Evolutionary conservation across 805 yeast genomes (phyloP).

Genomic region (Cyberlindnera euphorbiae): DNA sequence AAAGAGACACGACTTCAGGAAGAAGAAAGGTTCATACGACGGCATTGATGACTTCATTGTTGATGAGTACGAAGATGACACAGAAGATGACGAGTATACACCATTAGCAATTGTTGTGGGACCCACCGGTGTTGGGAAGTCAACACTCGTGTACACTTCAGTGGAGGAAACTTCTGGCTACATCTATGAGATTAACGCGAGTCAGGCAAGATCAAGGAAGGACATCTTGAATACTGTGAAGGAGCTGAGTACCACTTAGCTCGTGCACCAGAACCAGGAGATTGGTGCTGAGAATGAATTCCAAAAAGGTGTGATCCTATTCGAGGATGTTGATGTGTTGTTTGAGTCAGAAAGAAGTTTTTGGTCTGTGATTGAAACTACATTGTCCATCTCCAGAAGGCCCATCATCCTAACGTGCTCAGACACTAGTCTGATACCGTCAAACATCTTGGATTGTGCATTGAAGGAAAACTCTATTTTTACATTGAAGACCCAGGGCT

Average conservation of each 20-base stretch:
- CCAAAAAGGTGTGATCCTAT: slow-evolving; percentile 63
- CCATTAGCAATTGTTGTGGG: slow-evolving; percentile 71
- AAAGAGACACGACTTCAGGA: slow-evolving; percentile 30
- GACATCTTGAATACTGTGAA: slow-evolving; percentile 60
- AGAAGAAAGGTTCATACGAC: slow-evolving; percentile 20
- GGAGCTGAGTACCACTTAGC: slow-evolving; percentile 81
- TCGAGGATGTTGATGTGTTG: slow-evolving; percentile 83
- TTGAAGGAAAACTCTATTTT: slow-evolving; percentile 37
- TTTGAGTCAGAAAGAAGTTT: slow-evolving; percentile 73
- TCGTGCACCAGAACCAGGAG: slow-evolving; percentile 48
- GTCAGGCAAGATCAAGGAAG: slow-evolving; percentile 67
- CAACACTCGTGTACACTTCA: slow-evolving; percentile 65
- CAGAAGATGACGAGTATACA: slow-evolving; percentile 36
- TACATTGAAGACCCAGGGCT: slow-evolving; percentile 22
- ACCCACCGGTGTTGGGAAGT: slow-evolving; percentile 71
- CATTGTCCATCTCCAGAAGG: slow-evolving; percentile 55
- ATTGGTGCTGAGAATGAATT: slow-evolving; percentile 23
- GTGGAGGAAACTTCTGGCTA: slow-evolving; percentile 60
- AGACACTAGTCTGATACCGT: slow-evolving; percentile 44
- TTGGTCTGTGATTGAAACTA: slow-evolving; percentile 67
- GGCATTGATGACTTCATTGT: slow-evolving; percentile 32
- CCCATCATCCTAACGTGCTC: slow-evolving; percentile 69
- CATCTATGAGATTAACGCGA: slow-evolving; percentile 76
- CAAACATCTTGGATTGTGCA: slow-evolving; percentile 41
- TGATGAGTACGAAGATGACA: slow-evolving; percentile 16